Evolutionary conservation across 352 stramenopile genomes (phyloP).

Genomic region (Phytophthora rubi): DNA sequence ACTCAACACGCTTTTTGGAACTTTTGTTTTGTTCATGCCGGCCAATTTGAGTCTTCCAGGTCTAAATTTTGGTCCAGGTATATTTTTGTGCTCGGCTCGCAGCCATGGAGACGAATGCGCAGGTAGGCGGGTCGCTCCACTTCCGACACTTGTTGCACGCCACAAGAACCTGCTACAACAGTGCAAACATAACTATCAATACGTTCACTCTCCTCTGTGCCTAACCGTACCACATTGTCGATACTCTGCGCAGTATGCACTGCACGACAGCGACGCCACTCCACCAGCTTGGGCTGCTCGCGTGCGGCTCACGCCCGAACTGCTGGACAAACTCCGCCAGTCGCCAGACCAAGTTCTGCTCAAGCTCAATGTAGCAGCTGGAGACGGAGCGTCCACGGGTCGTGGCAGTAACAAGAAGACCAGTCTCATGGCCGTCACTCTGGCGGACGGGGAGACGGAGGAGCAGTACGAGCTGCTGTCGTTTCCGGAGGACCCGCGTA

Average conservation of each 20-base stretch:
- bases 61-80: slow-evolving; percentile 8
- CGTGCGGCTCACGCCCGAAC: slow-evolving; percentile 77
- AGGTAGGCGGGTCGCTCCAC: slow-evolving; percentile 11
- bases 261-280: slow-evolving; percentile 59
- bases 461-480: slow-evolving; percentile 80
- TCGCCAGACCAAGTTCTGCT: slow-evolving; percentile 34
- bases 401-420: slow-evolving; percentile 43
- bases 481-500: slow-evolving; percentile 69
- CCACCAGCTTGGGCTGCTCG: slow-evolving; percentile 64
- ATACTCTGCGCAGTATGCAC: slow-evolving; percentile 58
- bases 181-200: neutral
- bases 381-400: slow-evolving; percentile 14
- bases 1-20: no score
- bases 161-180: neutral
- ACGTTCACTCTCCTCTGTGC: neutral
- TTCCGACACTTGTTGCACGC: slow-evolving; percentile 1
- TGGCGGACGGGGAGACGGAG: slow-evolving; percentile 26
- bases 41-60: neutral
- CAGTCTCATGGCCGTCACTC: slow-evolving; percentile 58
- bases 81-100: neutral
- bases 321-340: slow-evolving; percentile 66
- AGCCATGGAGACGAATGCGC: slow-evolving; percentile 31
- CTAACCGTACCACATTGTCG: slow-evolving; percentile 4
- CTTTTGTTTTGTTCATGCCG: no score
- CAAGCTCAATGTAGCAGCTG: slow-evolving; percentile 27